Conservation (phyloP, 305 asterid species). For the Ajuga reptans region DNA sequence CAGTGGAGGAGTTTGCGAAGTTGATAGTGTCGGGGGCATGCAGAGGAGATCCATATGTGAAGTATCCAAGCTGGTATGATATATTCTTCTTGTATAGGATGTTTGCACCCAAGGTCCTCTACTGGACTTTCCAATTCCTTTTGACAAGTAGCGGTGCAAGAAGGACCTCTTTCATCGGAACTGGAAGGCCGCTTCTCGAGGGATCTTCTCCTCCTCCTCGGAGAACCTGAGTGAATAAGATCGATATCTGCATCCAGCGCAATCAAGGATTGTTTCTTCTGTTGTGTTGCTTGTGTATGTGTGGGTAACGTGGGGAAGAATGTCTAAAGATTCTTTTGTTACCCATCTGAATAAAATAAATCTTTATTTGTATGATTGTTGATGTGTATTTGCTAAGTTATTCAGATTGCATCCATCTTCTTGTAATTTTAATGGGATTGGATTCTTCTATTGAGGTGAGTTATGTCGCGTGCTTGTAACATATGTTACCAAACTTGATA, state of each 20-base stretch:
- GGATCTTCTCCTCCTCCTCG: conserved; percentile 12
- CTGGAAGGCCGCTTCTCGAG: conserved; percentile 53
- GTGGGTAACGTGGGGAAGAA: background rate
- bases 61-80: conserved; percentile 78
- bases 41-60: conserved; percentile 69
- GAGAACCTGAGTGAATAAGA: background rate
- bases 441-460: too few species aligned
- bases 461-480: too few species aligned
- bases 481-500: too few species aligned
- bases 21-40: conserved; percentile 67
- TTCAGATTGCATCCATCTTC: too few species aligned
- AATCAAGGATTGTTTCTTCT: background rate
- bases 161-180: conserved; percentile 64
- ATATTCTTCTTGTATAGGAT: conserved; percentile 62
- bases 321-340: background rate
- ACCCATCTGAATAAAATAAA: background rate
- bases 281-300: too few species aligned
- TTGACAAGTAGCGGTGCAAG: conserved; percentile 36
- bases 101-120: conserved; percentile 60
- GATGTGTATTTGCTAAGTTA: too few species aligned
- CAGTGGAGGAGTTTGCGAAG: conserved; percentile 72
- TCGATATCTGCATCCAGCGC: background rate
- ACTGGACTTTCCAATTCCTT: conserved; percentile 59
- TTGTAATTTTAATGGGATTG: too few species aligned
- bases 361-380: background rate